Evolutionary conservation across 495 filamentous ascomycete genomes (phyloP), one percentile per base, ranked within the genome.

Genomic region (Umbilicaria muhlenbergii): DNA sequence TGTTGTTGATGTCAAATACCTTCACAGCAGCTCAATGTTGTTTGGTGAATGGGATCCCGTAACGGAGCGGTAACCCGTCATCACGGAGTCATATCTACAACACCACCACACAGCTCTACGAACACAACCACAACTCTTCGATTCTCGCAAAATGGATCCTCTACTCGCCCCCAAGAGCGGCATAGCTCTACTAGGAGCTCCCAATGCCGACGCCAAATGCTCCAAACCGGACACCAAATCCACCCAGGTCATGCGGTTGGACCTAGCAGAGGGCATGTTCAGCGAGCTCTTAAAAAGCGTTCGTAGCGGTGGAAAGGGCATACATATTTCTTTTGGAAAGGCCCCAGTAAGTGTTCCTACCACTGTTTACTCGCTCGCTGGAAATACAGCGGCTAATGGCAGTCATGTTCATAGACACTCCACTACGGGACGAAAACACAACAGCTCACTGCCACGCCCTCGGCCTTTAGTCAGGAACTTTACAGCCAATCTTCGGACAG

Each of bases 251-350:
- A 76, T 87, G 64, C 77, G 77, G 47, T 59, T 87, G 45, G 73
- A 71, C 19, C 59, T 87, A 45, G 71, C 67, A 47, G 72, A 82
- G 58, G 70, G 60, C 44, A 68, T 78, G 31, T 71, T 86, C 46
- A 74, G 83, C 52, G 75, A 84, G 28, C 73, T 87, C 59, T 77
- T 86, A 45, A 69, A 73, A 49, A 75, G 68, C 51, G 70, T 82
- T 16, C 70, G 74, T 35, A 66, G 70, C 53, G 76, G 74, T 56
- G 73, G 78, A 28, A 70, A 77, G 45, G 72, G 70, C 38, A 57
- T 77, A 33, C 65, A 73, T 59, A 63, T 79, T 61, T 70, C 65
- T 3, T 57, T 79, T 51, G 74, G 73, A 36, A 64, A 58, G 51
- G 60, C 51, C 52, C 69, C 73, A 3, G 75, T 79, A 70, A 68